Conservation (phyloP, 2,329 filamentous ascomycete species). For the Arthrobotrys entomopaga region DNA sequence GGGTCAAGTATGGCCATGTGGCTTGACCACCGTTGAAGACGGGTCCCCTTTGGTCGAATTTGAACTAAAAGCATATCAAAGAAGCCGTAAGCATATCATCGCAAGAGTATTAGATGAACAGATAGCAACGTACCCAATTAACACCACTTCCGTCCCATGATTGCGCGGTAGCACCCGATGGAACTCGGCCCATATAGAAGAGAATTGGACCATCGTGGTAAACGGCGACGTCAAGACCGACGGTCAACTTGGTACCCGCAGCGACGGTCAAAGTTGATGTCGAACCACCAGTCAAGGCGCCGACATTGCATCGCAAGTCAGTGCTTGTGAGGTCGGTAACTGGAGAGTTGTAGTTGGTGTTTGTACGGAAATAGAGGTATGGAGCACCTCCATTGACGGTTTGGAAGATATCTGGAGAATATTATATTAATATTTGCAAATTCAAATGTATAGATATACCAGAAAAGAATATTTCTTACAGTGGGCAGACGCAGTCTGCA, state of each 20-base stretch:
- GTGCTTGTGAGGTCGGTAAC: conserved; percentile 42
- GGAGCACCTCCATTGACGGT: conserved; percentile 54
- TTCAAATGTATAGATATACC: neutral
- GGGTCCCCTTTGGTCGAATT: conserved; percentile 49
- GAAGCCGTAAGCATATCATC: neutral
- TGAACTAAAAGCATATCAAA: conserved; percentile 18
- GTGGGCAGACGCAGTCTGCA: conserved; percentile 53
- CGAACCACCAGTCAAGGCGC: conserved; percentile 37
- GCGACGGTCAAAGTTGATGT: conserved; percentile 60
- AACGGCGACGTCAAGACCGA: conserved; percentile 61
- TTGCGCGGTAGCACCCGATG: conserved; percentile 58
- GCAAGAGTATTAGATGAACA: neutral
- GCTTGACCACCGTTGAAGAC: conserved; percentile 23
- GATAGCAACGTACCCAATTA: conserved; percentile 55
- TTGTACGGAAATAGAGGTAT: conserved; percentile 63
- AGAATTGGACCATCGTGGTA: conserved; percentile 62
- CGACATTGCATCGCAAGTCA: conserved; percentile 52
- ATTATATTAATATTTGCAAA: conserved; percentile 12
- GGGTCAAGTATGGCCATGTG: conserved; percentile 30
- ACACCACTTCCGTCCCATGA: conserved; percentile 60
- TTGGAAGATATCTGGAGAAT: conserved; percentile 39
- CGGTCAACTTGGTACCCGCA: conserved; percentile 57
- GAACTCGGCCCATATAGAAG: conserved; percentile 61
- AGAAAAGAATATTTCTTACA: conserved; percentile 18
- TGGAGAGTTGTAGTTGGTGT: conserved; percentile 63